Evolutionary conservation across 441 rosid species (phyloP).

Genomic region (Aquilaria agallochum): DNA sequence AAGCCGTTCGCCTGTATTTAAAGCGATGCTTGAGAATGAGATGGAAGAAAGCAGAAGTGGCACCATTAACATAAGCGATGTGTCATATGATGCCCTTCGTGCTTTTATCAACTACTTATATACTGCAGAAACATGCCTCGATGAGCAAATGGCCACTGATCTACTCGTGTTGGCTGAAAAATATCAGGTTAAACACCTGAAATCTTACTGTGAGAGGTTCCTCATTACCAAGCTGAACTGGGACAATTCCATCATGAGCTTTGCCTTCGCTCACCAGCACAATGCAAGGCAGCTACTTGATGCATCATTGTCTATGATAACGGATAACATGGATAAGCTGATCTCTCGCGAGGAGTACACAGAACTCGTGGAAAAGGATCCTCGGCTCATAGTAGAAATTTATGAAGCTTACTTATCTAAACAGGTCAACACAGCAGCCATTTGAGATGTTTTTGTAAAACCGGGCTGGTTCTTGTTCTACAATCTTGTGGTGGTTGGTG

Average conservation of each 20-base stretch:
- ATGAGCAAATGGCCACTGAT: slow-evolving; percentile 79
- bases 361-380: slow-evolving; percentile 79
- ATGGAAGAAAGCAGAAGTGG: slow-evolving; percentile 94
- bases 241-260: slow-evolving; percentile 75
- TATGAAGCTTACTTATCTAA: slow-evolving; percentile 71
- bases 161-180: slow-evolving; percentile 85
- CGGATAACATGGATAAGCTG: slow-evolving; percentile 78
- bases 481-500: too few relatives aligned
- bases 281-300: slow-evolving; percentile 66
- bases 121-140: slow-evolving; percentile 76
- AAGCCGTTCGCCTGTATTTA: slow-evolving; percentile 78
- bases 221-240: slow-evolving; percentile 70
- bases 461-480: too few relatives aligned
- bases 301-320: slow-evolving; percentile 59
- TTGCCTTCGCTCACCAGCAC: slow-evolving; percentile 88
- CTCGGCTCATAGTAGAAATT: slow-evolving; percentile 76
- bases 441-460: slow-evolving; percentile 20
- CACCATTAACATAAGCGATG: slow-evolving; percentile 71
- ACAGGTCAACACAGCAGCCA: slow-evolving; percentile 75
- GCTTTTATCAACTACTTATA: slow-evolving; percentile 64
- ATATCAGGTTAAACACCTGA: slow-evolving; percentile 81
- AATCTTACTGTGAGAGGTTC: slow-evolving; percentile 69
- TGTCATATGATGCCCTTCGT: slow-evolving; percentile 62
- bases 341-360: slow-evolving; percentile 56
- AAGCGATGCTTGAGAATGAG: slow-evolving; percentile 83